Evolutionary conservation across 2,329 filamentous ascomycete species (phyloP).

Genomic region (Microcyclospora tardicrescens): DNA sequence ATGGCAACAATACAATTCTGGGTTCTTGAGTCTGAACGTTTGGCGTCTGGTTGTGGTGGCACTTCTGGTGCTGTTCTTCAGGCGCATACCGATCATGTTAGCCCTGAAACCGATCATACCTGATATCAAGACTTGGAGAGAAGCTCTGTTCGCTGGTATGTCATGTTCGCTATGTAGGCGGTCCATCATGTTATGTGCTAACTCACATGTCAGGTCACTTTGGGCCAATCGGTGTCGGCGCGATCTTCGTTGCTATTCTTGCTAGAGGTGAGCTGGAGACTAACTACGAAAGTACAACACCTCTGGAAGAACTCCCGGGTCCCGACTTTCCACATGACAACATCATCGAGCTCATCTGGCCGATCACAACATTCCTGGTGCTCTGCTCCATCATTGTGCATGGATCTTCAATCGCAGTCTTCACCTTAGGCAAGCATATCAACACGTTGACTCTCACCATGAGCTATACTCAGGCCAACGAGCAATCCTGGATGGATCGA

Average conservation of each 20-base stretch:
- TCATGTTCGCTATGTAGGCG: too few relatives aligned
- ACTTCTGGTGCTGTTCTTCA: conserved; percentile 88
- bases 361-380: conserved; percentile 86
- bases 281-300: conserved; percentile 50
- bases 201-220: conserved; percentile 51
- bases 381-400: conserved; percentile 91
- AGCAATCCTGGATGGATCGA: conserved; percentile 91
- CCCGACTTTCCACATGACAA: conserved; percentile 48
- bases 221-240: conserved; percentile 91
- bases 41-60: conserved; percentile 91
- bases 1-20: conserved; percentile 79
- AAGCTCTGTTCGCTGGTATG: conserved; percentile 71
- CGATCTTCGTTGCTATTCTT: conserved; percentile 88
- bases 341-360: conserved; percentile 82
- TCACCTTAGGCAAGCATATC: conserved; percentile 94
- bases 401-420: conserved; percentile 95
- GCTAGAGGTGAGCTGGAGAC: conserved; percentile 83
- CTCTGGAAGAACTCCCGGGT: conserved; percentile 50
- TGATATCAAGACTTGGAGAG: conserved; percentile 95
- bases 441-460: conserved; percentile 91
- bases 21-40: conserved; percentile 57
- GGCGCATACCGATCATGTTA: conserved; percentile 91
- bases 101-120: conserved; percentile 82
- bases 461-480: conserved; percentile 84
- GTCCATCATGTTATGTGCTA: too few relatives aligned